Evolutionary conservation across 208 protist genomes (phyloP).

Genomic region (Crithidia thermophila): DNA sequence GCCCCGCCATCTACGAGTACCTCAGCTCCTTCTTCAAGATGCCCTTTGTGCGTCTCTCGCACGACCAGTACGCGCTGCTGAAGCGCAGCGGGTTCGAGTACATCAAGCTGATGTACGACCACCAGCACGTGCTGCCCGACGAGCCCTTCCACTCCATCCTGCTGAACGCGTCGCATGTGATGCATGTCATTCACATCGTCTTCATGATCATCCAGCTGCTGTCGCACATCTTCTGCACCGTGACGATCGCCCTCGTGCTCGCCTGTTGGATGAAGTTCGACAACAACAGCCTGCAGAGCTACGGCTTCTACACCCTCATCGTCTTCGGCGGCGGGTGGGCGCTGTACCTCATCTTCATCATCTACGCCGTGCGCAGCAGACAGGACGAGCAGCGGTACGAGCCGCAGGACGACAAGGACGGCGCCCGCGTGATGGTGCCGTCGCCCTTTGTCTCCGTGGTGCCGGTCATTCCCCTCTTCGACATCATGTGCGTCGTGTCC

Average conservation of each 20-base stretch:
- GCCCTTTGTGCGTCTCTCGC: conserved; percentile 61
- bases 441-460: conserved; percentile 69
- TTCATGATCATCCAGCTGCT: conserved; percentile 48
- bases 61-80: conserved; percentile 55
- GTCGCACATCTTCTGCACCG: conserved; percentile 34
- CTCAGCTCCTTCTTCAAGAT: conserved; percentile 63
- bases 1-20: conserved; percentile 68
- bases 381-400: conserved; percentile 55
- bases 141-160: conserved; percentile 45
- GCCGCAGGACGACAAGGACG: conserved; percentile 6
- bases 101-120: conserved; percentile 63
- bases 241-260: conserved; percentile 44
- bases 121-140: conserved; percentile 67
- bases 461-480: conserved; percentile 72
- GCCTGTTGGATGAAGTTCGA: conserved; percentile 44
- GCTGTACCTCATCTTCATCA: conserved; percentile 61
- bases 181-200: conserved; percentile 45
- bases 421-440: conserved; percentile 38
- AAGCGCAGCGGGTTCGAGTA: conserved; percentile 85
- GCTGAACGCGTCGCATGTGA: conserved; percentile 43
- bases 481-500: conserved; percentile 54
- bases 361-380: conserved; percentile 58
- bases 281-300: conserved; percentile 29
- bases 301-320: conserved; percentile 70
- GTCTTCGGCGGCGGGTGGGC: conserved; percentile 72